These are phyloP conservation scores for Serendipita sp. DNA, from an alignment of 768 basidiomycete genomes.

Conservation along the genomic window DNA sequence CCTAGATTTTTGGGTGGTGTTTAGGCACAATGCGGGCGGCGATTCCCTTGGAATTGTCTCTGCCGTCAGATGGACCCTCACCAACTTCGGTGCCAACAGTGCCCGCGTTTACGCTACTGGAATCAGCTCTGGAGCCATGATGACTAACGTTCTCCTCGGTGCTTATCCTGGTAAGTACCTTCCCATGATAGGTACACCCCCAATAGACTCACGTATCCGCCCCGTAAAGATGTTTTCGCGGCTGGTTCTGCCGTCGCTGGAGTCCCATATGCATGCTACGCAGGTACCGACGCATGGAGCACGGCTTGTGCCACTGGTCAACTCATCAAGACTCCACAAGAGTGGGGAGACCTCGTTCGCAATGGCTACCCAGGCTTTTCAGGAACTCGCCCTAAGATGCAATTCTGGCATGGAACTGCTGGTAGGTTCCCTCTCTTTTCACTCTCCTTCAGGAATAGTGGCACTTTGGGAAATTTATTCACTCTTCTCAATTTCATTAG, in stretches of 20 bases:
- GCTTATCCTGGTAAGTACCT: constrained; percentile 25
- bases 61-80: constrained; percentile 31
- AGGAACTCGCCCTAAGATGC: constrained; percentile 33
- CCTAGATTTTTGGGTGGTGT: constrained; percentile 22
- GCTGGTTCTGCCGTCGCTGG: constrained; percentile 35
- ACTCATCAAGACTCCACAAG: constrained; percentile 26
- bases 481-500: constrained; percentile 11
- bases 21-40: constrained; percentile 36
- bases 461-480: not conserved
- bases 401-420: constrained; percentile 38
- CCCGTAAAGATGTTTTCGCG: constrained; percentile 25
- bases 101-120: constrained; percentile 34
- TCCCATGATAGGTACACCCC: not conserved
- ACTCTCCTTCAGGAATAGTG: not conserved
- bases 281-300: constrained; percentile 32
- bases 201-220: not conserved
- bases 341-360: constrained; percentile 34
- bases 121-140: constrained; percentile 40
- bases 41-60: constrained; percentile 37
- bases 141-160: constrained; percentile 39
- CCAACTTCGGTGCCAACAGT: constrained; percentile 30
- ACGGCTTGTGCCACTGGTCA: constrained; percentile 29
- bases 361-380: constrained; percentile 38
- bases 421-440: too few species aligned
- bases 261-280: constrained; percentile 39